Base-by-base conservation (phyloP, 352 stramenopile species). In the Aphanomyces astaci region DNA sequence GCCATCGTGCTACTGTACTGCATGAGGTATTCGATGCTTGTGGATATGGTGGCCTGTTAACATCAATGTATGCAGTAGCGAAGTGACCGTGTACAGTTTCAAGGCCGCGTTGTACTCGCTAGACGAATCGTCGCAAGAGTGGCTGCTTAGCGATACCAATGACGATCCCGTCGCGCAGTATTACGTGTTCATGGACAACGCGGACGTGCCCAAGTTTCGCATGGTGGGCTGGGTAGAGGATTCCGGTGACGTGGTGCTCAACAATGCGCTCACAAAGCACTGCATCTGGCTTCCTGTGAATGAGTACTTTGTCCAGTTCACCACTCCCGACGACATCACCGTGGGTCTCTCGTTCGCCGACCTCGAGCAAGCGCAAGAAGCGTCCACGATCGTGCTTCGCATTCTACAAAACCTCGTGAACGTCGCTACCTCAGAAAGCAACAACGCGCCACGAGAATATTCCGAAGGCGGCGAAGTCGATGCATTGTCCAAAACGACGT, bases 281-380 rank as follows among this genome's bases (percentile, higher is more conserved):
- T 68, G 62, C 51, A 68, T 68, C 32, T 68, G 62, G 62, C 62
- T 68, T 0, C 3, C 49, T 31, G 45, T 68, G 40, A 68, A 57
- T 31, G 62, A 68, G 25, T 68, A 57, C 24, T 68, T 68, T 59
- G 62, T 48, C 51, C 62, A 68, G 32, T 60, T 68, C 22, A 68
- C 62, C 7, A 60, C 31, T 1, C 13, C 62, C 10, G n/a, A 2
- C 19, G 62, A 68, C 30, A 24, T 28, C n/a, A 68, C 62, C n/a
- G 17, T 60, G 17, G 62, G 62, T 33, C 32, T 68, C 13, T 60
- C 62, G 15, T 68, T 68, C 24, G 27, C 30, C 32, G 40, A 68
- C 3, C 15, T 52, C n/a, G 30, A 27, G 22, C 30, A 43, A 22
- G 62, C 62, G 46, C 49, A 28, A 3, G 62, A 68, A 46, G 48